A percentile compares a stretch with the other conserved stretches of the same genome.
These are phyloP conservation scores for Cordyceps tenuipes DNA, from an alignment of 2,329 filamentous ascomycete genomes.

Conservation along the genomic window DNA sequence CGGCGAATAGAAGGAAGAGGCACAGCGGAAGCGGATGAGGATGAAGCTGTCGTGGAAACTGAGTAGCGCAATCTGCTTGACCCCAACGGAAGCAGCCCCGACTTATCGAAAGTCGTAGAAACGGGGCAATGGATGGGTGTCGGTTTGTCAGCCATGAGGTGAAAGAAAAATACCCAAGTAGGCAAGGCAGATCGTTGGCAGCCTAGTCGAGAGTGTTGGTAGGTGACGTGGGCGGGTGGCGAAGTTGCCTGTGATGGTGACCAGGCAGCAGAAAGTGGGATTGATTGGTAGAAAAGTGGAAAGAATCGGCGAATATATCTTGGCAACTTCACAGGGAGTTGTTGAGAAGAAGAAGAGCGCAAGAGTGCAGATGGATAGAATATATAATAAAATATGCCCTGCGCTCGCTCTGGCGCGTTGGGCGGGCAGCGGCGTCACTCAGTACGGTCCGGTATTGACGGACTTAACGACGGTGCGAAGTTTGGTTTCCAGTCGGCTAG, in stretches of 20 bases:
- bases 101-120: conserved; percentile 12
- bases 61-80: not conserved
- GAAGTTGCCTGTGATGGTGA: not conserved
- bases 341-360: not conserved
- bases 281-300: not conserved
- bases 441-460: not conserved
- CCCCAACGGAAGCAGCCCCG: not conserved
- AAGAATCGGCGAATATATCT: not conserved
- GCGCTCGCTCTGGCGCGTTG: conserved; percentile 9
- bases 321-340: too few species aligned
- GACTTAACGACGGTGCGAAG: not conserved
- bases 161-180: not conserved
- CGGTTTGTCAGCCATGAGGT: conserved; percentile 12
- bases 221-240: conserved; percentile 12
- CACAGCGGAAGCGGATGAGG: conserved; percentile 6
- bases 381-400: not conserved
- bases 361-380: not conserved
- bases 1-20: conserved; percentile 9
- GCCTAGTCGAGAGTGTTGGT: not conserved
- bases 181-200: not conserved
- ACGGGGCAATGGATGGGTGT: not conserved
- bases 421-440: not conserved
- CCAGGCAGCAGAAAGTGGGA: not conserved
- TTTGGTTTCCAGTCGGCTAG: not conserved
- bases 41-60: conserved; percentile 10